These are phyloP conservation scores for Scutellaria galericulata DNA, from an alignment of 257 asterid species.

Conservation along the genomic window DNA sequence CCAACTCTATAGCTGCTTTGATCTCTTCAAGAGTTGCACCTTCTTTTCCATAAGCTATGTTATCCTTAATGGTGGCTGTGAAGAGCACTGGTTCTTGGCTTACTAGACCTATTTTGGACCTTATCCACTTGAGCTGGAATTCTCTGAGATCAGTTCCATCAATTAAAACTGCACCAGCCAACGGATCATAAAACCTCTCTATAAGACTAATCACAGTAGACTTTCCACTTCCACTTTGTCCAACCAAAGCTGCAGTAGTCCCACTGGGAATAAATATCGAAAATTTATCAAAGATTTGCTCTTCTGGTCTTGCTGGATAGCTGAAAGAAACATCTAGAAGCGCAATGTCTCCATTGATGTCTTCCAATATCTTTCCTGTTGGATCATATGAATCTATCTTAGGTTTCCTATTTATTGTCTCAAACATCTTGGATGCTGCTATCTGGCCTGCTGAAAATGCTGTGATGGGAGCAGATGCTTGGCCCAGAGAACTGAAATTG, in stretches of 20 bases:
- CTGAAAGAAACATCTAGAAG: slow-evolving; percentile 47
- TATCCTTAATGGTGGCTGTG: slow-evolving; percentile 56
- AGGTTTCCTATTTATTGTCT: slow-evolving; percentile 53
- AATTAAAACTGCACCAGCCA: slow-evolving; percentile 48
- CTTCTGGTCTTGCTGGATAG: slow-evolving; percentile 56
- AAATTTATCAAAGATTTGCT: slow-evolving; percentile 42
- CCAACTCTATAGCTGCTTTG: slow-evolving; percentile 49
- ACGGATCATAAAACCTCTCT: slow-evolving; percentile 64
- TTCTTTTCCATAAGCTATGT: slow-evolving; percentile 58
- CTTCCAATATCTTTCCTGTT: slow-evolving; percentile 43
- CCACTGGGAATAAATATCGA: slow-evolving; percentile 49
- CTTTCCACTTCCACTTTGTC: slow-evolving; percentile 72
- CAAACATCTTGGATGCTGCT: slow-evolving; percentile 57
- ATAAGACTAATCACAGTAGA: slow-evolving; percentile 56
- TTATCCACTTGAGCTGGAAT: slow-evolving; percentile 57
- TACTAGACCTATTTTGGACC: slow-evolving; percentile 64
- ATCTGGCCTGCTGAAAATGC: slow-evolving; percentile 50
- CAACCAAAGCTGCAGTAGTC: slow-evolving; percentile 55
- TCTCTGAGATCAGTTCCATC: slow-evolving; percentile 52
- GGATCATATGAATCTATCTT: slow-evolving; percentile 53
- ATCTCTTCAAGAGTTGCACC: slow-evolving; percentile 56
- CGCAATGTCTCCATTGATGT: slow-evolving; percentile 48
- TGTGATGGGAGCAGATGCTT: slow-evolving; percentile 47
- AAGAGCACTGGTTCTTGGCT: slow-evolving; percentile 71
- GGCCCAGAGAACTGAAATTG: slow-evolving; percentile 42